A percentile compares a stretch with the other conserved stretches of the same genome.
Conservation (phyloP, 495 filamentous ascomycete genomes). For the Penicillium silybi region DNA sequence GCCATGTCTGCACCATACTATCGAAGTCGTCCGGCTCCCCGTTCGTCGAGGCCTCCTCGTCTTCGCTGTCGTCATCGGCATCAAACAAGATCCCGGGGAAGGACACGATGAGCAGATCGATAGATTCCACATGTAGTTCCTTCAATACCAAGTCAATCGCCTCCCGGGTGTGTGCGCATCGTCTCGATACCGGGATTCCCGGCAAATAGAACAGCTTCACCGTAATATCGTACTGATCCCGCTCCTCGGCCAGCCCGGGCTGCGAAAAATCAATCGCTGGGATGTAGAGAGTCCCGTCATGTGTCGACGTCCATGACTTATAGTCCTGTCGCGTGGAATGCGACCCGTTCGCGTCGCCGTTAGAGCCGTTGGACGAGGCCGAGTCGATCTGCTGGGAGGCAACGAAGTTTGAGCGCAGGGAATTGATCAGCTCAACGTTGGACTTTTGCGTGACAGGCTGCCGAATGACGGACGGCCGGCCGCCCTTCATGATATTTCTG, state of each 20-base stretch:
- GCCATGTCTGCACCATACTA: constrained; percentile 69
- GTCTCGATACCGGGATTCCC: constrained; percentile 54
- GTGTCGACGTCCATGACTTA: constrained; percentile 59
- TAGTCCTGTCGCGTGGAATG: constrained; percentile 24
- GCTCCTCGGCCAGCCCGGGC: constrained; percentile 70
- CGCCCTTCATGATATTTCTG: constrained; percentile 78
- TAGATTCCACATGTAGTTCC: constrained; percentile 66
- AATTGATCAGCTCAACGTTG: constrained; percentile 82
- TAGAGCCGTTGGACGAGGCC: constrained; percentile 15
- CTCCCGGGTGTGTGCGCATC: constrained; percentile 64
- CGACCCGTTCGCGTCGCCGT: constrained; percentile 12
- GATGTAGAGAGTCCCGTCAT: constrained; percentile 63
- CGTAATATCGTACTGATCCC: constrained; percentile 83
- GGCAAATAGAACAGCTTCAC: constrained; percentile 91
- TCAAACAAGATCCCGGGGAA: constrained; percentile 94
- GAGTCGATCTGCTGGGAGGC: constrained; percentile 60
- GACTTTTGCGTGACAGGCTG: constrained; percentile 70
- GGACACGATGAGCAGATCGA: constrained; percentile 88
- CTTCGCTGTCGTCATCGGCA: constrained; percentile 80
- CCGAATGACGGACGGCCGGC: constrained; percentile 74
- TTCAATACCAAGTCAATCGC: constrained; percentile 75
- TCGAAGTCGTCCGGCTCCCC: constrained; percentile 52
- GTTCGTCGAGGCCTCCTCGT: constrained; percentile 58
- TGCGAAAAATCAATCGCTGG: constrained; percentile 70
- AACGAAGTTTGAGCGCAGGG: constrained; percentile 76